phyloP scores from a whole-genome alignment of 176 grass and related monocot species.

The Secale cereale region DNA sequence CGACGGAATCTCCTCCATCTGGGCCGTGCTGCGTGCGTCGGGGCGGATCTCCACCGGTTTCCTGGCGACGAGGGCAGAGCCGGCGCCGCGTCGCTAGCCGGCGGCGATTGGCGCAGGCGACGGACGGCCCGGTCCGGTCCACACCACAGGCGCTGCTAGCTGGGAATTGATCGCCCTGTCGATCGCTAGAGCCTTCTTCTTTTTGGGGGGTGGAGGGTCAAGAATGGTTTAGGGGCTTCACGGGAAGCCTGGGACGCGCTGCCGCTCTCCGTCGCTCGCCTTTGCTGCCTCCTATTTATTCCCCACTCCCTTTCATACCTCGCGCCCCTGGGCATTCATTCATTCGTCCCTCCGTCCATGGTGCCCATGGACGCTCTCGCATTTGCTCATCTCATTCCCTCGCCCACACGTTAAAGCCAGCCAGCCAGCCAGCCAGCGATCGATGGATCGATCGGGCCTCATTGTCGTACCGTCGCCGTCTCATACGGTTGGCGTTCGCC shows the following conservation, averaged over 20 bases:
- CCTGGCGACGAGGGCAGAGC: background rate
- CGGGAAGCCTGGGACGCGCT: slow-evolving; percentile 36
- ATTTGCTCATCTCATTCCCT: slow-evolving; percentile 52
- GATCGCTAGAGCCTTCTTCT: background rate
- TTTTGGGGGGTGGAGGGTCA: background rate
- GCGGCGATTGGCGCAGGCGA: slow-evolving; percentile 25
- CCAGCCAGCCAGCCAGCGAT: too few relatives aligned
- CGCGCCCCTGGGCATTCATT: slow-evolving; percentile 46
- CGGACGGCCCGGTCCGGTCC: background rate
- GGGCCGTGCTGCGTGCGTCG: background rate
- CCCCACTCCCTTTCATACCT: slow-evolving; percentile 31
- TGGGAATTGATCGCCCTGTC: slow-evolving; percentile 13
- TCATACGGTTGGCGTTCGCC: slow-evolving; percentile 29
- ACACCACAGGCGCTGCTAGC: background rate
- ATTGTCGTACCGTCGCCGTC: slow-evolving; percentile 29
- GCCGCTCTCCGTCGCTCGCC: background rate
- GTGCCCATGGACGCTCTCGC: background rate
- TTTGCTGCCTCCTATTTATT: slow-evolving; percentile 43
- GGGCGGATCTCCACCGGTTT: background rate
- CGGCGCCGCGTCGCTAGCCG: background rate
- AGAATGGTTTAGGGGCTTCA: slow-evolving; percentile 47
- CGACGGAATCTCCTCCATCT: background rate
- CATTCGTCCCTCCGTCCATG: background rate
- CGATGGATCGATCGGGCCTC: background rate
- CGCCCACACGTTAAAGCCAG: slow-evolving; percentile 31